A percentile compares a stretch with the other conserved stretches of the same genome.
These are phyloP conservation scores for Paratinospora sagittata DNA, from an alignment of 164 flowering plant genomes.

Conservation along the genomic window DNA sequence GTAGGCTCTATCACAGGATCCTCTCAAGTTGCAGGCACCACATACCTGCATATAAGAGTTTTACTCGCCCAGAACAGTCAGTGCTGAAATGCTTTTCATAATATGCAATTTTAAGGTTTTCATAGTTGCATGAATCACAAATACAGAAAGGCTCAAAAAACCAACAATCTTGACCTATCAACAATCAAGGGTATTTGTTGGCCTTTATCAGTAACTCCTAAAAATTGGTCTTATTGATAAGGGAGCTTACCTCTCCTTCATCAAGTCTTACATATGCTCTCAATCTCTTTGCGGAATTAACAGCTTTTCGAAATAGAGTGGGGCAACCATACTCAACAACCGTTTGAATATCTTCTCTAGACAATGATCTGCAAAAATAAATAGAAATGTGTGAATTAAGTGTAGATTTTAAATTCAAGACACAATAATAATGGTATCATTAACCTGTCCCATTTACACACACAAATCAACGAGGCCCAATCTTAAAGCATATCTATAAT, in stretches of 20 bases:
- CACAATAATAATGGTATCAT: not conserved
- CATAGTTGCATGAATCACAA: conserved; percentile 1
- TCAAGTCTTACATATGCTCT: conserved; percentile 59
- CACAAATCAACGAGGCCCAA: too few relatives aligned
- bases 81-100: not conserved
- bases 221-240: not conserved
- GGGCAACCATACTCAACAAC: conserved; percentile 86
- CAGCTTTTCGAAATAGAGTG: conserved; percentile 63
- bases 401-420: not conserved
- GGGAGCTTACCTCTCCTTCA: conserved; percentile 78
- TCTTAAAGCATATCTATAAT: too few relatives aligned
- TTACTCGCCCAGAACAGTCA: not conserved
- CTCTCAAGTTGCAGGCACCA: conserved; percentile 62
- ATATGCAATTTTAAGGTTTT: not conserved
- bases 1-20: conserved; percentile 94
- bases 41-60: conserved; percentile 54
- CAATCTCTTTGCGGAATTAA: conserved; percentile 81
- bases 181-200: not conserved
- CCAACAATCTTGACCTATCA: not conserved
- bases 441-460: too few relatives aligned
- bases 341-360: conserved; percentile 49
- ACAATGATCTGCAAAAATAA: conserved; percentile 52
- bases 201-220: not conserved
- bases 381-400: not conserved
- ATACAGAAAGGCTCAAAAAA: not conserved